A percentile compares a stretch with the other conserved stretches of the same genome.
phyloP scores from a whole-genome alignment of 495 filamentous ascomycete genomes.

The Podospora sp. region DNA sequence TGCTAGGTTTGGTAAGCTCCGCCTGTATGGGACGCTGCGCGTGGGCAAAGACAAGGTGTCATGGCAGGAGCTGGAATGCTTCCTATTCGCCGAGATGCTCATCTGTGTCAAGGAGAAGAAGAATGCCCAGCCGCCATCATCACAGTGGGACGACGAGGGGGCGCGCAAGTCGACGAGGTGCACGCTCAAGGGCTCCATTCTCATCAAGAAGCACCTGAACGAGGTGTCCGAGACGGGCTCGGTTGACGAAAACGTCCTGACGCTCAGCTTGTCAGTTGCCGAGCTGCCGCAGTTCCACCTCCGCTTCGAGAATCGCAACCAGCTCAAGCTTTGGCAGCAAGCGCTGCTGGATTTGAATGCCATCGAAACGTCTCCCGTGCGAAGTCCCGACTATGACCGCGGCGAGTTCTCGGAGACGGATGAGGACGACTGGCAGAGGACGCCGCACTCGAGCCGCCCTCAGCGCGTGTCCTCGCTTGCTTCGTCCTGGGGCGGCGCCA shows the following conservation, averaged over 20 bases:
- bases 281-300: constrained; percentile 98
- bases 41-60: constrained; percentile 96
- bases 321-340: constrained; percentile 90
- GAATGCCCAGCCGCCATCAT: constrained; percentile 45
- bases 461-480: constrained; percentile 85
- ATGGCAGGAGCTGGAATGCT: constrained; percentile 98
- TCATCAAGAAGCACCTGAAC: constrained; percentile 98
- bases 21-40: constrained; percentile 85
- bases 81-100: constrained; percentile 97
- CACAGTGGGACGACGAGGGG: constrained; percentile 65
- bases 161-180: constrained; percentile 71
- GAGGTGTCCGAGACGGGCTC: constrained; percentile 71
- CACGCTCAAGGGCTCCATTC: constrained; percentile 94
- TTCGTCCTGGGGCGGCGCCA: constrained; percentile 80
- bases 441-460: constrained; percentile 55
- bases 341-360: constrained; percentile 83
- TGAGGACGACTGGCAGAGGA: constrained; percentile 86
- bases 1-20: constrained; percentile 85
- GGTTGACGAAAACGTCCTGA: constrained; percentile 80
- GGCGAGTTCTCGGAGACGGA: constrained; percentile 79
- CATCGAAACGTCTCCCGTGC: constrained; percentile 59
- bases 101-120: constrained; percentile 99
- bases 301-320: constrained; percentile 79
- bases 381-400: constrained; percentile 72
- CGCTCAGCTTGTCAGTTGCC: constrained; percentile 85